Base-by-base conservation (phyloP, 2,329 filamentous ascomycete genomes). In the Microcera coccophila region DNA sequence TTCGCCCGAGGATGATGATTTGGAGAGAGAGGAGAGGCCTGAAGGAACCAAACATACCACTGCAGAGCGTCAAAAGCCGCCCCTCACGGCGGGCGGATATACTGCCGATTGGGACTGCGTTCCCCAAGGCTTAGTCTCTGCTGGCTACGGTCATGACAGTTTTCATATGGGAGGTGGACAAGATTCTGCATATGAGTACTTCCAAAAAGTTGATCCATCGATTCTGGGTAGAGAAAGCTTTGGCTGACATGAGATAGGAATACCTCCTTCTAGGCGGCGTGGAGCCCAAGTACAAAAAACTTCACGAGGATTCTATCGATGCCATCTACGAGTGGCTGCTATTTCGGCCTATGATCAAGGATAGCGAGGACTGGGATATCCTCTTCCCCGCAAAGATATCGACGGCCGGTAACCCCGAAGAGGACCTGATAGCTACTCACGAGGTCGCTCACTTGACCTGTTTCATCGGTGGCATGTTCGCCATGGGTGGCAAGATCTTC, bases 241-340 rank as follows among this genome's bases (percentile, higher is more conserved):
- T 15, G 41, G 12, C 58, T 63, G 42, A 65, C 39, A 9, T 10
- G 28, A 81, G 2, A 59, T 71, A 90, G 69, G 58, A 70, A 58
- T 85, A 84, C 58, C 68, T 93, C 11, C 75, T 95, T 4, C 76
- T 95, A 2, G 87, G 87, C 44, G 90, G 89, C 1, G 72, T 82
- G 2, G 79, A 84, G 49, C 68, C 75, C 21, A 86, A 89, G 60
- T 94, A 94, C 63, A 72, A 75, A 47, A 76, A 75, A 16, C 77
- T 95, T 66, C 89, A 94, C 60, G 73, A 84, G 44, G 78, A 78
- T 43, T 77, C 81, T 4, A 77, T 84, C 21, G 78, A 84, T 4
- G 81, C 81, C 0, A 79, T 84, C 26, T 85, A 85, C 52, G 75
- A 88, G 50, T 76, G 86, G 62, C 73, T 95, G 9, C 78, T 95